Percentiles rank a stretch among this genome's conserved stretches.
These are phyloP conservation scores for Chalaropsis ovoidea DNA, from an alignment of 2,329 filamentous ascomycete species.

Conservation along the genomic window DNA sequence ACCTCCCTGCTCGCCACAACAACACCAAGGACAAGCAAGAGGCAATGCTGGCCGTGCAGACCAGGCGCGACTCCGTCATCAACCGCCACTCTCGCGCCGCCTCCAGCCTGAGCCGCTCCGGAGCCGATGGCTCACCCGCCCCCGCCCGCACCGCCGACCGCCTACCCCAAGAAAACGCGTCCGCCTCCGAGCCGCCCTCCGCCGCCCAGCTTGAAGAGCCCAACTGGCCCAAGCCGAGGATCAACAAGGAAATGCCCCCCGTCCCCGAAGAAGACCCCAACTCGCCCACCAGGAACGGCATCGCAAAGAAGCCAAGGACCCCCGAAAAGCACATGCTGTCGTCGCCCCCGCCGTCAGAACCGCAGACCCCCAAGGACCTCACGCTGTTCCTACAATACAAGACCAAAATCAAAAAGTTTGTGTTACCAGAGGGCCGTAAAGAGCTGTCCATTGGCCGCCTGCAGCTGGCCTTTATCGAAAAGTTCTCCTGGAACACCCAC, in stretches of 20 bases:
- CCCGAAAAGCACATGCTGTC: conserved; percentile 21
- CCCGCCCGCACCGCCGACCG: conserved; percentile 9
- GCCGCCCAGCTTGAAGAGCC: conserved; percentile 3
- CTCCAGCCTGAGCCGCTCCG: conserved; percentile 38
- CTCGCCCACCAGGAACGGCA: conserved; percentile 18
- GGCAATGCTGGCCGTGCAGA: conserved; percentile 61
- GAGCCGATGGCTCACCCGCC: conserved; percentile 17
- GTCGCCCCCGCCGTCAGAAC: conserved; percentile 52
- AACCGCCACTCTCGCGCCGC: conserved; percentile 40
- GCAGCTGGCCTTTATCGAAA: conserved; percentile 95
- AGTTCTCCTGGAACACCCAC: conserved; percentile 98
- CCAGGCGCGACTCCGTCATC: conserved; percentile 38
- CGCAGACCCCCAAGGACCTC: conserved; percentile 64
- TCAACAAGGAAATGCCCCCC: conserved; percentile 12
- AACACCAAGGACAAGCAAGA: conserved; percentile 58
- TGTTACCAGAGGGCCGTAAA: conserved; percentile 71
- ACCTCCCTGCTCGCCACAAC: conserved; percentile 64
- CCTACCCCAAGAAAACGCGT: conserved; percentile 23
- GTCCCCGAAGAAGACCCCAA: conserved; percentile 18
- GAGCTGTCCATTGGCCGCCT: conserved; percentile 79
- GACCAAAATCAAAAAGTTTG: conserved; percentile 92
- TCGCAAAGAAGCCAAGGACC: conserved; percentile 25
- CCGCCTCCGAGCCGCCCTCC: not conserved
- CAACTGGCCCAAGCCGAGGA: conserved; percentile 13
- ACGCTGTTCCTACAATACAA: conserved; percentile 95